phyloP scores from a whole-genome alignment of 352 stramenopile species.

The Saprolegnia parasitica region DNA sequence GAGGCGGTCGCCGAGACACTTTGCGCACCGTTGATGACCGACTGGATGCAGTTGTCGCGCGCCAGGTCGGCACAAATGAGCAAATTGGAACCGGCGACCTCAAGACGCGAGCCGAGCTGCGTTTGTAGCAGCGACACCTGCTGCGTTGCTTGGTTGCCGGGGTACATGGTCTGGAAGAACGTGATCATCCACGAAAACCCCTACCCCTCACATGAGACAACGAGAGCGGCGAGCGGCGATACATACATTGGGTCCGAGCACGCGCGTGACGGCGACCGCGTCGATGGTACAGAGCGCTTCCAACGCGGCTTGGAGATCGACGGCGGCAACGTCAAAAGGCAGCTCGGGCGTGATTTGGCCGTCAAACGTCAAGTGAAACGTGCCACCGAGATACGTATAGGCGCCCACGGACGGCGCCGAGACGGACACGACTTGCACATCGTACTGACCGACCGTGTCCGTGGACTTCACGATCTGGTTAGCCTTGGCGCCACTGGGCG shows the following conservation, averaged over 20 bases:
- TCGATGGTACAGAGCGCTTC: conserved; percentile 55
- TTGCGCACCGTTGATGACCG: conserved; percentile 35
- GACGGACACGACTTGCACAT: conserved; percentile 66
- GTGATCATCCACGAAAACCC: conserved; percentile 78
- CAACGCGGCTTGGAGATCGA: conserved; percentile 64
- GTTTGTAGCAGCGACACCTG: conserved; percentile 43
- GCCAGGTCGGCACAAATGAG: conserved; percentile 50
- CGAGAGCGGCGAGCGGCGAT: not conserved
- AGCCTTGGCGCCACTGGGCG: conserved; percentile 40
- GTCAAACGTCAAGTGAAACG: conserved; percentile 89
- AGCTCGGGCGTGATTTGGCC: conserved; percentile 84
- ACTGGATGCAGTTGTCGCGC: conserved; percentile 38
- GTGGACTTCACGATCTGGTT: conserved; percentile 51
- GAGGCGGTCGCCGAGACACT: conserved; percentile 41
- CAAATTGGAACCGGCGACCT: conserved; percentile 47
- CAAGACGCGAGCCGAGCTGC: conserved; percentile 47
- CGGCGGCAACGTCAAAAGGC: conserved; percentile 75
- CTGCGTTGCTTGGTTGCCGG: conserved; percentile 53
- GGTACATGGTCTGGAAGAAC: conserved; percentile 49
- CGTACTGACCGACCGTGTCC: conserved; percentile 39
- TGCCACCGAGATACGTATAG: conserved; percentile 48
- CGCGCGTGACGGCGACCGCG: conserved; percentile 44
- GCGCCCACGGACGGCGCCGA: conserved; percentile 50
- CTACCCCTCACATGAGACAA: not conserved
- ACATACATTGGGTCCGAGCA: conserved; percentile 46